A percentile compares a stretch with the other conserved stretches of the same genome.
Evolutionary conservation across 2,329 filamentous ascomycete species (phyloP).

Genomic region (Colletotrichum sublineola): DNA sequence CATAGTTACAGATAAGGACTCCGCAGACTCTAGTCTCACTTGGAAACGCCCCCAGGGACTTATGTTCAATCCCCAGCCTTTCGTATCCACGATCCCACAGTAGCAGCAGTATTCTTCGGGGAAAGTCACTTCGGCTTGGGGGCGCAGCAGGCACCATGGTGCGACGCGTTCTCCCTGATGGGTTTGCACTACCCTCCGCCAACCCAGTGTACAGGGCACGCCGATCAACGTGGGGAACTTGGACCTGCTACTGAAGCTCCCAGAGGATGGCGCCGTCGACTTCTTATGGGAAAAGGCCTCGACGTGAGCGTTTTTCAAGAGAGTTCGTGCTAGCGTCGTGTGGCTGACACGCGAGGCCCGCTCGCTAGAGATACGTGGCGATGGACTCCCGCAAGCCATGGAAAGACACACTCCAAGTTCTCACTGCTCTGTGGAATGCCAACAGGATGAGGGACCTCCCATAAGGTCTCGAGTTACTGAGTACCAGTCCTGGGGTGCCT

Average conservation of each 20-base stretch:
- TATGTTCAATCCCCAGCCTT: conserved; percentile 43
- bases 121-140: conserved; percentile 53
- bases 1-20: conserved; percentile 46
- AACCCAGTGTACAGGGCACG: conserved; percentile 48
- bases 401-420: conserved; percentile 49
- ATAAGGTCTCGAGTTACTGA: conserved; percentile 44
- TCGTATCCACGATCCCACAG: conserved; percentile 47
- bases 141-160: conserved; percentile 50
- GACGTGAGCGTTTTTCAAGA: conserved; percentile 45
- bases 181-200: conserved; percentile 53
- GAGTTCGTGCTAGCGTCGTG: background rate
- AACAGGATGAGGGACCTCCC: conserved; percentile 47
- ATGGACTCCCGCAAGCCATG: conserved; percentile 51
- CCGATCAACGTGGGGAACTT: conserved; percentile 48
- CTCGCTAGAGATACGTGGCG: conserved; percentile 50
- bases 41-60: background rate
- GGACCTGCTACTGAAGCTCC: conserved; percentile 48
- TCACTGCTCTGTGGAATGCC: conserved; percentile 51
- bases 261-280: conserved; percentile 46
- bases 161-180: conserved; percentile 50
- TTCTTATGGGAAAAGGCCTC: conserved; percentile 49
- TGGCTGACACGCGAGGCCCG: conserved; percentile 29
- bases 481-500: conserved; percentile 37
- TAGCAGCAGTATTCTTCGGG: conserved; percentile 50
- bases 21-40: background rate